A percentile compares a stretch with the other conserved stretches of the same genome.
These are phyloP conservation scores for Discostella stelligeroides DNA, from an alignment of 108 stramenopile species.

Conservation along the genomic window DNA sequence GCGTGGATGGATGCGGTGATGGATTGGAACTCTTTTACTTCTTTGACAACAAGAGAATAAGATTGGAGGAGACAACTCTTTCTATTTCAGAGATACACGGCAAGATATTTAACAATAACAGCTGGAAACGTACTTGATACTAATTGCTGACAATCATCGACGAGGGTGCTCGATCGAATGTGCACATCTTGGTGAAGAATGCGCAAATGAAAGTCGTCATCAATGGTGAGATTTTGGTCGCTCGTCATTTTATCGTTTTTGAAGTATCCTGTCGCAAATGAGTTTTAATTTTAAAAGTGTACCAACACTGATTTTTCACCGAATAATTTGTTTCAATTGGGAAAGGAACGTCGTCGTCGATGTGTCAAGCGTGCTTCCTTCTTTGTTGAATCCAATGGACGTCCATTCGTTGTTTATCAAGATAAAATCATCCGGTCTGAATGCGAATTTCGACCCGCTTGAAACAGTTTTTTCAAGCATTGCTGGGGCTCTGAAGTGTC, in stretches of 20 bases:
- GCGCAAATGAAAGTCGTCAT: constrained; percentile 16
- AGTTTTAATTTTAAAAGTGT: background rate
- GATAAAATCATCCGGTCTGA: constrained; percentile 14
- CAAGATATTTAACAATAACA: background rate
- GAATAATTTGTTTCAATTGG: too few relatives aligned
- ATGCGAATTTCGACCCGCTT: constrained; percentile 5
- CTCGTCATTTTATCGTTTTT: constrained; percentile 25
- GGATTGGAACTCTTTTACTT: constrained; percentile 28
- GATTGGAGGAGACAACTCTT: background rate
- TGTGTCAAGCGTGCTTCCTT: background rate
- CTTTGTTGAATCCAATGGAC: background rate
- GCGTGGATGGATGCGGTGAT: constrained; percentile 9
- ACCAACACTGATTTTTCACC: background rate
- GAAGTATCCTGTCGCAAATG: background rate
- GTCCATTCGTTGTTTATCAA: constrained; percentile 1
- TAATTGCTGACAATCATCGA: constrained; percentile 23
- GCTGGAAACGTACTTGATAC: constrained; percentile 25
- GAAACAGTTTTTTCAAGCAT: constrained; percentile 8
- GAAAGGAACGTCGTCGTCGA: too few relatives aligned
- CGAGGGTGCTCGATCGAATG: constrained; percentile 14
- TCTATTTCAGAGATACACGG: background rate
- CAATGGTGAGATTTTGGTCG: constrained; percentile 12
- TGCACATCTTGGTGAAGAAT: constrained; percentile 14
- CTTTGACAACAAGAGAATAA: background rate
- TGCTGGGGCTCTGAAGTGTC: constrained; percentile 8